Percentiles rank a stretch among this genome's conserved stretches.
phyloP scores from a whole-genome alignment of 2,329 filamentous ascomycete genomes.

The Plectosphaerella cucumerina region DNA sequence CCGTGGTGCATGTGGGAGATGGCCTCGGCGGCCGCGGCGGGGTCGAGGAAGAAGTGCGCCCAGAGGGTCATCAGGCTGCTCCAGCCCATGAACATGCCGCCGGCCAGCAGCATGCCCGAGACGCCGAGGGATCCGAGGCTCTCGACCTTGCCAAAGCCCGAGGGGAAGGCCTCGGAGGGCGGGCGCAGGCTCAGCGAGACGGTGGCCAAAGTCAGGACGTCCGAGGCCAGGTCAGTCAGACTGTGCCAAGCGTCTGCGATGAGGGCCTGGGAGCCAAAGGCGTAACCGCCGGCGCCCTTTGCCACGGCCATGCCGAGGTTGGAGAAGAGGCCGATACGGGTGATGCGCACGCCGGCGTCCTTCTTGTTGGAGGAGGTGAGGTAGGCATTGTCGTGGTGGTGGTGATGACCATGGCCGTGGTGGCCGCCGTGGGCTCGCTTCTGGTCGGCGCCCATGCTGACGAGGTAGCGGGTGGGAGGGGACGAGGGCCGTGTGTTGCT shows the following conservation, averaged over 20 bases:
- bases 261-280: constrained; percentile 92
- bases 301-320: constrained; percentile 92
- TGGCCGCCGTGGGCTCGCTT: constrained; percentile 47
- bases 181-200: constrained; percentile 90
- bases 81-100: constrained; percentile 88
- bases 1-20: constrained; percentile 57
- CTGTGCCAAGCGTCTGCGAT: constrained; percentile 94
- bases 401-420: constrained; percentile 57
- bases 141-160: constrained; percentile 96
- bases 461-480: constrained; percentile 6
- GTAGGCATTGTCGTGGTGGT: constrained; percentile 82
- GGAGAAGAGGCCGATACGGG: constrained; percentile 79
- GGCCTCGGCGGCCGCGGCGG: constrained; percentile 46
- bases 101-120: constrained; percentile 82
- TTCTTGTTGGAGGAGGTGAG: constrained; percentile 78
- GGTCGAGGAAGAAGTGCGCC: constrained; percentile 67
- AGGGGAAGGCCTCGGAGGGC: constrained; percentile 78
- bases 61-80: constrained; percentile 68
- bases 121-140: constrained; percentile 91
- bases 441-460: constrained; percentile 22
- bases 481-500: background rate
- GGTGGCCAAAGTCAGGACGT: constrained; percentile 89
- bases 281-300: constrained; percentile 88
- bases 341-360: constrained; percentile 92
- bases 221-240: constrained; percentile 90